Evolutionary conservation across 257 asterid species (phyloP), one percentile per base, ranked within the genome.

Genomic region (Scutellaria barbata): DNA sequence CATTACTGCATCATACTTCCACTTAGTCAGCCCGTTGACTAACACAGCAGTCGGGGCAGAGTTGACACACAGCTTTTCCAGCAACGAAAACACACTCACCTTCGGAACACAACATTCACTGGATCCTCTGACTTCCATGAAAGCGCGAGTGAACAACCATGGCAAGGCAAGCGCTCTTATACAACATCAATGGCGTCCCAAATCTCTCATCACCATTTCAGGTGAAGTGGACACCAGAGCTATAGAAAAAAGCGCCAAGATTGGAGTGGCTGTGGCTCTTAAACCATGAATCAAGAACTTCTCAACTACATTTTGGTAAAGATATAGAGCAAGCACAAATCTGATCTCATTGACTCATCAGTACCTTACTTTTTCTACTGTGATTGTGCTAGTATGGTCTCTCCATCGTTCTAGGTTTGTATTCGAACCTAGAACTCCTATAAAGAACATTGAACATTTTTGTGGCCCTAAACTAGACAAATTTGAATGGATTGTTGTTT

Each of bases 191-290:
- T 95, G 93, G 92, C 90, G 92, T 63, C 98, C 99, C 8, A 95
- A 74, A 76, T 95, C 99, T 40, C 84, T 91, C 74, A 58, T 95
- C 84, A 95, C 98, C 59, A 87, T 95, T 48, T 88, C 99, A 0
- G 97, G 99, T 42, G 99, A 95, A 80, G 98, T 95, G 61, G 98
- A 95, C 88, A 92, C 99, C 10, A 71, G 85, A 76, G 97, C 99
- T 58, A 81, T 89, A 10, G 99, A 95, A 82, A 95, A 89, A 75
- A 95, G 96, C 25, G 97, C 99, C 0, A 92, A 92, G 81, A 71
- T 95, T 5, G 99, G 99, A 41, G 58, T 95, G 79, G 93, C 97
- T 57, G 74, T 95, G 10, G 98, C 96, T 55, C 95, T 95, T 61
- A 95, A 89, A 76, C 97, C 99, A 25, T 94, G 93, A 92, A 63